These are phyloP conservation scores for Lepidopterella palustris DNA, from an alignment of 495 filamentous ascomycete species.

Conservation along the genomic window DNA sequence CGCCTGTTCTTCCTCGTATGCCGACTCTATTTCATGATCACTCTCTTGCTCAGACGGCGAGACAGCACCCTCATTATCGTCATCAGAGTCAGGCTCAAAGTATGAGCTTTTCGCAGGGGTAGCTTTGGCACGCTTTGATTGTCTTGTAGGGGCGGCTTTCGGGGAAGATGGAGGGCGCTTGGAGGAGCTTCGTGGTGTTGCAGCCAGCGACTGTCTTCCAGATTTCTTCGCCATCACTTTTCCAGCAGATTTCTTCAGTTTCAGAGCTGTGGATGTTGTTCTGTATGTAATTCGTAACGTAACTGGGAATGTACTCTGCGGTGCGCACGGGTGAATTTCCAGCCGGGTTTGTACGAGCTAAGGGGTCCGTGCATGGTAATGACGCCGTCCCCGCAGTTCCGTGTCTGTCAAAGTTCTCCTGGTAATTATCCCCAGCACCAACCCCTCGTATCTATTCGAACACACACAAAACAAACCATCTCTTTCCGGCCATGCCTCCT, in stretches of 20 bases:
- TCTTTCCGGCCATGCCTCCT: slow-evolving; percentile 5
- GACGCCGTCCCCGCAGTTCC: neutral
- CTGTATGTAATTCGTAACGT: neutral
- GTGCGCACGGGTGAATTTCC: too few species aligned
- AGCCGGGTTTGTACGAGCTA: neutral
- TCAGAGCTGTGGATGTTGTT: neutral
- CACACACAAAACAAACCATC: neutral
- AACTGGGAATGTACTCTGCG: too few species aligned
- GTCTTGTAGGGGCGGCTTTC: slow-evolving; percentile 24
- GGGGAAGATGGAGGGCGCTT: slow-evolving; percentile 32
- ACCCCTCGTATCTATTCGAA: too few species aligned
- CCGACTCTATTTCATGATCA: slow-evolving; percentile 32
- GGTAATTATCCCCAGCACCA: too few species aligned
- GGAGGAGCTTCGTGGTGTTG: slow-evolving; percentile 17
- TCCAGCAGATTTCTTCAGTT: neutral
- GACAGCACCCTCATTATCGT: slow-evolving; percentile 26
- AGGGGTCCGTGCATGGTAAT: neutral
- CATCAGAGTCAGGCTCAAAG: slow-evolving; percentile 39
- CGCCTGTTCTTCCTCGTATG: slow-evolving; percentile 39
- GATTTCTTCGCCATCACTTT: slow-evolving; percentile 18
- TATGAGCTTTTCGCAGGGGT: slow-evolving; percentile 56
- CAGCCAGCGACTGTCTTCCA: neutral
- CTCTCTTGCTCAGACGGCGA: slow-evolving; percentile 30
- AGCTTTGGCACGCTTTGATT: slow-evolving; percentile 46
- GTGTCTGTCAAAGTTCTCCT: too few species aligned